Base-by-base conservation (phyloP, 2,329 filamentous ascomycete genomes). In the Neonectria neomacrospora region DNA sequence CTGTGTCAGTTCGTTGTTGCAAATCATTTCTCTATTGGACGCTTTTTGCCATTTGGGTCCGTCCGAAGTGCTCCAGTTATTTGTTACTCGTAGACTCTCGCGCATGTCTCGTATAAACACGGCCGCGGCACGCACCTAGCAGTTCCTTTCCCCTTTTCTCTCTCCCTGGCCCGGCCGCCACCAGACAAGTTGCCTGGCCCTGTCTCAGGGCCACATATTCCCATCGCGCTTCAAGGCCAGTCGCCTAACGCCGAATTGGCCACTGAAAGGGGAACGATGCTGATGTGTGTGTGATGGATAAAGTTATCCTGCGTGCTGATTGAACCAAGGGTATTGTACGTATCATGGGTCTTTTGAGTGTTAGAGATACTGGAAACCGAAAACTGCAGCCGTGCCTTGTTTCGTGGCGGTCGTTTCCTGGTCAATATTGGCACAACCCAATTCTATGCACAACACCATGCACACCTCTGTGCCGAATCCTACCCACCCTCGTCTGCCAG, bases 171-270 rank as follows among this genome's bases (percentile, higher is more conserved):
- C 45, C 34, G 41, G 26, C 56, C 52, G 39, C 52, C 63, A 16
- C 37, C 26, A 54, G 54, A 11, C 50, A 30, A 47, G 28, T 41
- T 58, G 37, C 54, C 56, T 32, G 42, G 48, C 54, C 22, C 53
- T 48, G 68, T 69, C 58, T 57, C 42, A 45, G 58, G 26, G 28
- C 58, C 62, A 58, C 53, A 52, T 44, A 52, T 26, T 11, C 39
- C 42, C 16, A 20, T 51, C 22, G 30, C 44, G 44, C 22, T 47
- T 47, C 12, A 16, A 28, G 23, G 44, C 44, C 7, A 47, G 22
- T 47, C 44, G 44, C 23, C 44, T 16, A 14, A 26, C 42, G 16
- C 44, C 44, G 28, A 14, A 4, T 22, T 14, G 28, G 8, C 47
- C 28, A 5, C 16, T 30, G n/a, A 8, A 32, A 32, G 14, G n/a